Evolutionary conservation across 2,329 filamentous ascomycete genomes (phyloP).

Genomic region (Aureobasidium subglaciale): DNA sequence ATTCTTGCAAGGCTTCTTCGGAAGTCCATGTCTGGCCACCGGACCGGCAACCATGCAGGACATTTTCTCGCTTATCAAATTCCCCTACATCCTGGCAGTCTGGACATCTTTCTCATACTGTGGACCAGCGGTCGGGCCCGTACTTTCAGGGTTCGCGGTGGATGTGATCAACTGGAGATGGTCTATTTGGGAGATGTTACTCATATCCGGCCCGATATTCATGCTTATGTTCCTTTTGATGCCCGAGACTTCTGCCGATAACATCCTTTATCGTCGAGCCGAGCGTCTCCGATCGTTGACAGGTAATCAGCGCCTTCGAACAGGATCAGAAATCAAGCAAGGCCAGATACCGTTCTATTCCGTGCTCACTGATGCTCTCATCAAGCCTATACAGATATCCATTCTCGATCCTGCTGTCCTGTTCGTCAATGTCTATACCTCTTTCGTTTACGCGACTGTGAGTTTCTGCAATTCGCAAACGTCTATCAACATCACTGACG

Average conservation of each 20-base stretch:
- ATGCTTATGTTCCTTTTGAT: conserved; percentile 34
- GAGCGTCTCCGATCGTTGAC: conserved; percentile 29
- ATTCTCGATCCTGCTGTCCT: no score
- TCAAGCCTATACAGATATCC: no score
- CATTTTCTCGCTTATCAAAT: conserved; percentile 33
- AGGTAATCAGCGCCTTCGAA: conserved; percentile 33
- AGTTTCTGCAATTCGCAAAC: no score
- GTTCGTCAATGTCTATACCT: no score
- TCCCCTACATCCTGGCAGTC: conserved; percentile 34
- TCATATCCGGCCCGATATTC: conserved; percentile 33
- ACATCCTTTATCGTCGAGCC: conserved; percentile 37
- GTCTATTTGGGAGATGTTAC: conserved; percentile 37
- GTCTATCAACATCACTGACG: no score
- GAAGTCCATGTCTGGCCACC: conserved; percentile 39
- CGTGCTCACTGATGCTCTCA: no score
- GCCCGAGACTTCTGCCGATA: conserved; percentile 34
- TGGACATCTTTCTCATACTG: conserved; percentile 35
- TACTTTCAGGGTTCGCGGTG: conserved; percentile 37
- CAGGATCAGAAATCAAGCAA: conserved; percentile 23
- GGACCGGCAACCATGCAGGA: conserved; percentile 40
- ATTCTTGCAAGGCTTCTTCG: conserved; percentile 47
- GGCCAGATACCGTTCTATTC: conserved; percentile 29
- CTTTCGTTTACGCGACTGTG: no score
- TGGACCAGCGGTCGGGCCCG: conserved; percentile 35
- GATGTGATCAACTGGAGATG: conserved; percentile 33